Conservation (phyloP, 352 stramenopile genomes). For the Globisporangium cystogenes region DNA sequence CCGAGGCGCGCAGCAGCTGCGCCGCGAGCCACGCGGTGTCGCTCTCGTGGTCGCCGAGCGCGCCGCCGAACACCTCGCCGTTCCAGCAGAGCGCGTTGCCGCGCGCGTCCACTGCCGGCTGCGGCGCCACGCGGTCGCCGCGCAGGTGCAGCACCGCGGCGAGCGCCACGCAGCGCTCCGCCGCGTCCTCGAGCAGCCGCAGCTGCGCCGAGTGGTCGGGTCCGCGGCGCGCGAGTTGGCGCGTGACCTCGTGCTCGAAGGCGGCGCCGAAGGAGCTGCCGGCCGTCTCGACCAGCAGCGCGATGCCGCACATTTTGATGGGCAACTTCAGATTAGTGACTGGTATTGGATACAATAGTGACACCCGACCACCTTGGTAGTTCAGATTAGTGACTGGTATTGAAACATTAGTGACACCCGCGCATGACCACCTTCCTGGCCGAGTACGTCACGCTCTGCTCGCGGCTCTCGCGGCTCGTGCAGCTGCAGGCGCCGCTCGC, state of each 20-base stretch:
- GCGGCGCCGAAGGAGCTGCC: not conserved
- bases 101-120: conserved; percentile 70
- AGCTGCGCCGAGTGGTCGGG: conserved; percentile 19
- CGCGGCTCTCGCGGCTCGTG: conserved; percentile 60
- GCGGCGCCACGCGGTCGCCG: conserved; percentile 48
- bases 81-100: conserved; percentile 90
- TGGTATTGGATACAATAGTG: not conserved
- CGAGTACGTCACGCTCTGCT: conserved; percentile 54
- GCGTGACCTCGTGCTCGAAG: conserved; percentile 12
- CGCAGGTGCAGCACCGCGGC: conserved; percentile 90
- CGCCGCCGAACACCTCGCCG: conserved; percentile 85
- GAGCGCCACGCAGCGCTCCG: conserved; percentile 40
- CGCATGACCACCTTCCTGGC: too few relatives aligned
- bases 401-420: not conserved
- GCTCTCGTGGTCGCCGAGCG: conserved; percentile 15
- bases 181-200: not conserved
- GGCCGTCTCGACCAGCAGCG: conserved; percentile 17
- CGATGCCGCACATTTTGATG: conserved; percentile 36
- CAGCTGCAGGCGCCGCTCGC: conserved; percentile 19
- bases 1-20: conserved; percentile 21
- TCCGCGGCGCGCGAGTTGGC: conserved; percentile 19
- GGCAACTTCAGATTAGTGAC: not conserved
- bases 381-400: not conserved
- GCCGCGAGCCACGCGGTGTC: conserved; percentile 48
- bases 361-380: too few relatives aligned